A percentile compares a stretch with the other conserved stretches of the same genome.
These are phyloP conservation scores for Neonectria coccinea DNA, from an alignment of 2,329 filamentous ascomycete genomes.

Conservation along the genomic window DNA sequence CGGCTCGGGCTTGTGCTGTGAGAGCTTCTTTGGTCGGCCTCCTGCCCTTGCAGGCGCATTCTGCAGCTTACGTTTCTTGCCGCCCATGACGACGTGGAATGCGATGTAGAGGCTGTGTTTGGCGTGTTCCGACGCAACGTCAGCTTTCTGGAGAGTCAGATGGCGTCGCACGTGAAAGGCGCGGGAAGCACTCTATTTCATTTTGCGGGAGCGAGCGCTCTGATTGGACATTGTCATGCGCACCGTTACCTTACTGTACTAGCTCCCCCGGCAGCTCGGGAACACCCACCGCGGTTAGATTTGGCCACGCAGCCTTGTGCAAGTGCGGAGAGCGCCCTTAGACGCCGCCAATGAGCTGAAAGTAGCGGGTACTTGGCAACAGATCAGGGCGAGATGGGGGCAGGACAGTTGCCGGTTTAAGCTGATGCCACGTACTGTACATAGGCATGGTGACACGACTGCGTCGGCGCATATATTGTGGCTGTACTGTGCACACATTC, in stretches of 20 bases:
- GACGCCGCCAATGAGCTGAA: constrained; percentile 16
- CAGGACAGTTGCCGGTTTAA: constrained; percentile 17
- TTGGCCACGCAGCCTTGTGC: constrained; percentile 30
- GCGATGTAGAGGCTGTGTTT: constrained; percentile 3
- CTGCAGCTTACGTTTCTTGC: constrained; percentile 58
- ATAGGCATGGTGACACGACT: constrained; percentile 6
- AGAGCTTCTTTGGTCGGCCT: constrained; percentile 36
- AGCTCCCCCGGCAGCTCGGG: constrained; percentile 43
- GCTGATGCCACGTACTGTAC: constrained; percentile 9
- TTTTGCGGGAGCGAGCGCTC: constrained; percentile 14
- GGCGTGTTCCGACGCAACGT: constrained; percentile 25
- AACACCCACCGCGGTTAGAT: constrained; percentile 39
- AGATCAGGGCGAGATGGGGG: constrained; percentile 16
- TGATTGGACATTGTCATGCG: constrained; percentile 37
- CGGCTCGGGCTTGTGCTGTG: constrained; percentile 33
- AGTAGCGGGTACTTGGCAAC: constrained; percentile 6
- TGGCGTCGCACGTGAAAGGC: constrained; percentile 25
- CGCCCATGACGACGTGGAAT: constrained; percentile 44
- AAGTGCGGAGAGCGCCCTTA: constrained; percentile 40
- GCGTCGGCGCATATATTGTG: constrained; percentile 6
- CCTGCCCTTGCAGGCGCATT: constrained; percentile 36
- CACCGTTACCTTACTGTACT: constrained; percentile 39
- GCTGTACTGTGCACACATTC: background rate
- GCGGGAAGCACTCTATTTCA: constrained; percentile 21
- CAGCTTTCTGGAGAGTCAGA: constrained; percentile 14